Evolutionary conservation across 495 filamentous ascomycete genomes (phyloP).

Genomic region (Elasticomyces elasticus): DNA sequence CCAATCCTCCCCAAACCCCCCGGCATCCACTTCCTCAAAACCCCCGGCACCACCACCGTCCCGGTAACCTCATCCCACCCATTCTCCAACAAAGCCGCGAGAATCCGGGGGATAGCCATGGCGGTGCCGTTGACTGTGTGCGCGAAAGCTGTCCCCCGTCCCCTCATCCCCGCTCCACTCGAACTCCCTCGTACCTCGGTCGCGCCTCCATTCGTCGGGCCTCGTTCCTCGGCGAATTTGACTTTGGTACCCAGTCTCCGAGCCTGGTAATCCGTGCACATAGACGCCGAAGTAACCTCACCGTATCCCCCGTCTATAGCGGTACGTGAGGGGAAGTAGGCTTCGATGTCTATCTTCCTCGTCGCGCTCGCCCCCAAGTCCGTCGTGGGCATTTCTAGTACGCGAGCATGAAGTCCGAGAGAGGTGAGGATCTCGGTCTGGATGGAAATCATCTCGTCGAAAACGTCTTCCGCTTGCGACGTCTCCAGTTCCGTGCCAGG

Average conservation of each 20-base stretch:
- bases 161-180: no score
- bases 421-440: constrained; percentile 71
- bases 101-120: constrained; percentile 75
- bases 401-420: constrained; percentile 72
- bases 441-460: constrained; percentile 72
- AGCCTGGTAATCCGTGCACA: constrained; percentile 92
- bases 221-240: no score
- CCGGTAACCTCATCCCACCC: constrained; percentile 63
- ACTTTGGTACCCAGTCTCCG: constrained; percentile 68
- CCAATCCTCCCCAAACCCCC: constrained; percentile 10
- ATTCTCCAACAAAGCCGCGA: constrained; percentile 89
- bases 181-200: constrained; percentile 42
- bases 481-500: constrained; percentile 15
- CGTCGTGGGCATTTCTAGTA: constrained; percentile 81
- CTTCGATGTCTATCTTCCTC: constrained; percentile 87
- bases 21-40: constrained; percentile 66
- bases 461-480: constrained; percentile 36
- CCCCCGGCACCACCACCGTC: constrained; percentile 63
- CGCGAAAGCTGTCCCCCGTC: constrained; percentile 36
- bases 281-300: constrained; percentile 80
- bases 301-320: constrained; percentile 74
- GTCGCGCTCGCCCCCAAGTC: constrained; percentile 82
- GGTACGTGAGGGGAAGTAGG: constrained; percentile 76
- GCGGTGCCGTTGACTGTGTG: constrained; percentile 93
- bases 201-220: constrained; percentile 35